Conservation (phyloP, 306 rosid genomes). For the Hippophae rhamnoides region DNA sequence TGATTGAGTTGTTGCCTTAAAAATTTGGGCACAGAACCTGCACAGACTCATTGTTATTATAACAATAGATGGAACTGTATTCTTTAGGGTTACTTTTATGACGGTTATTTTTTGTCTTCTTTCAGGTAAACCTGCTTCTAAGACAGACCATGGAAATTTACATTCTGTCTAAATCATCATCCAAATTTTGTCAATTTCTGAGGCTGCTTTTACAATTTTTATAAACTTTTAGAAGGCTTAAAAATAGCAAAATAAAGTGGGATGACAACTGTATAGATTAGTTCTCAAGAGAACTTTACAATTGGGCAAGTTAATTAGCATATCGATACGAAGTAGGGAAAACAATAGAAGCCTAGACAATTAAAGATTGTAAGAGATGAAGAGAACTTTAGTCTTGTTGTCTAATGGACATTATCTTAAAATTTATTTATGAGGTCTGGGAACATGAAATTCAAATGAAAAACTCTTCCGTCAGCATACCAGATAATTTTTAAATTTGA, state of each 20-base stretch:
- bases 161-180: not conserved
- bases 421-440: too few species aligned
- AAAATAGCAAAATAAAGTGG: not conserved
- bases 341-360: not conserved
- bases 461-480: too few species aligned
- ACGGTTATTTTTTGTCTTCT: slow-evolving; percentile 28
- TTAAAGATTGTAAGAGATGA: slow-evolving; percentile 1
- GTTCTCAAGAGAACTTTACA: not conserved
- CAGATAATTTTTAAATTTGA: too few species aligned
- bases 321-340: not conserved
- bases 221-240: not conserved
- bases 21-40: slow-evolving; percentile 72
- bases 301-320: not conserved
- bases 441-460: too few species aligned
- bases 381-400: not conserved
- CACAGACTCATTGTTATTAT: slow-evolving; percentile 87
- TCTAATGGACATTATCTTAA: too few species aligned
- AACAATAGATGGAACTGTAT: slow-evolving; percentile 50
- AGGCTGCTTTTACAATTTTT: slow-evolving; percentile 7
- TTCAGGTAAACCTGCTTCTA: slow-evolving; percentile 9
- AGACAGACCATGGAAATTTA: not conserved
- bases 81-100: slow-evolving; percentile 36
- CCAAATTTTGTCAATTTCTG: slow-evolving; percentile 3
- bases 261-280: not conserved
- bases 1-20: slow-evolving; percentile 93